Conservation (phyloP, 495 filamentous ascomycete species). For the Lophiostoma macrostomum region DNA sequence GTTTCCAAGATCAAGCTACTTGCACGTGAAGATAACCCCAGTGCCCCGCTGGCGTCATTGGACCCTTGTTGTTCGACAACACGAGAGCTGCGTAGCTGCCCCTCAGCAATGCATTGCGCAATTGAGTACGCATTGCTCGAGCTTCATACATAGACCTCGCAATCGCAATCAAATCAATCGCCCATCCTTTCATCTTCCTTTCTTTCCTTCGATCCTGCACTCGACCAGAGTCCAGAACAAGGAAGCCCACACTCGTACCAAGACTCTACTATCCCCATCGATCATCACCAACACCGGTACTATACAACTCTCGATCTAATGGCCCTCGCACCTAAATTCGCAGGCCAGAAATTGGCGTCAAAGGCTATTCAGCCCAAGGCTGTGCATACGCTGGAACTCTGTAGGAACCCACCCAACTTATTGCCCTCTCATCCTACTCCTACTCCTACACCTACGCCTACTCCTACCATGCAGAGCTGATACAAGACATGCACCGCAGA, state of each 20-base stretch:
- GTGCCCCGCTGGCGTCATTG: slow-evolving; percentile 22
- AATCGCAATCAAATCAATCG: no score
- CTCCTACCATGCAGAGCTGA: neutral
- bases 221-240: no score
- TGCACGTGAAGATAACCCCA: no score
- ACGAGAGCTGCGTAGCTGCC: neutral
- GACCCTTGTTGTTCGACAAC: neutral
- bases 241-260: neutral
- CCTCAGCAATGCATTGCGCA: neutral
- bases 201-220: no score
- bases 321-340: slow-evolving; percentile 76
- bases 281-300: neutral
- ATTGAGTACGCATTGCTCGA: neutral
- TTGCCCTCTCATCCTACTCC: neutral
- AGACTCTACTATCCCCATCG: neutral
- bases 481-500: slow-evolving; percentile 40
- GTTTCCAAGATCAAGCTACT: no score
- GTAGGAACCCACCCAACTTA: slow-evolving; percentile 38
- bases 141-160: no score
- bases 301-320: slow-evolving; percentile 42
- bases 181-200: no score
- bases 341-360: slow-evolving; percentile 60
- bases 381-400: slow-evolving; percentile 73
- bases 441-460: neutral
- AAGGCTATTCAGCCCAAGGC: slow-evolving; percentile 44